Evolutionary conservation across 2,329 filamentous ascomycete genomes (phyloP), one percentile per base, ranked within the genome.

Genomic region (Cordyceps farinosa): DNA sequence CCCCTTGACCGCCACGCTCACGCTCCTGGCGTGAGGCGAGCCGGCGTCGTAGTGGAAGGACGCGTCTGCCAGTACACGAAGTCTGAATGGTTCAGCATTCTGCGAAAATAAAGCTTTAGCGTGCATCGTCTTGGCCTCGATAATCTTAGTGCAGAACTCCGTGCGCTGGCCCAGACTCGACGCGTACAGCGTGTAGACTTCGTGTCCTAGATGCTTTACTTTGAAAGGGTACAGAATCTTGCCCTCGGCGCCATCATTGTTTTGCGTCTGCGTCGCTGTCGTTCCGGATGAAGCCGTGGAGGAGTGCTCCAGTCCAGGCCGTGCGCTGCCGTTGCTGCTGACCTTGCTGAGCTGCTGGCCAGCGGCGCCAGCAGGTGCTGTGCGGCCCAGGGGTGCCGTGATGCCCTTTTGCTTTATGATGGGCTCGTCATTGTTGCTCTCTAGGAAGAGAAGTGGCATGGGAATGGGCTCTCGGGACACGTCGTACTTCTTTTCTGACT

Each of bases 401-500:
- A 94, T 85, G 50, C 90, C 88, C 73, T 92, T 93, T 69, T 86
- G 83, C 74, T 95, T 96, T 62, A 93, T 85, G 6, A 98, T 90
- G 0, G 95, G 88, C 67, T 97, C 92, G 67, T 99, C 96, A 68
- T 94, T 91, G 68, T 91, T 89, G 73, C 91, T 97, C 76, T 99
- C 96, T 0, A 99, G 81, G 56, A 96, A 91, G 32, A 99, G 81
- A 2, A 99, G 82, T 69, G 96, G 93, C 94, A 99, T 99, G 0
- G 95, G 95, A 66, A 99, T 97, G 7, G 90, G 92, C 80, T 96
- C 83, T 75, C 96, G 93, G 1, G 93, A 97, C 38, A 99, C 94
- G 74, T 99, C 95, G 69, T 95, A 99, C 69, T 91, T 92, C 76
- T 90, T 95, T 61, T 89, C 84, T n/a, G 84, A 85, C 54, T 85